These are phyloP conservation scores for Aspergillus hancockii DNA, from an alignment of 495 filamentous ascomycete genomes.

Conservation along the genomic window DNA sequence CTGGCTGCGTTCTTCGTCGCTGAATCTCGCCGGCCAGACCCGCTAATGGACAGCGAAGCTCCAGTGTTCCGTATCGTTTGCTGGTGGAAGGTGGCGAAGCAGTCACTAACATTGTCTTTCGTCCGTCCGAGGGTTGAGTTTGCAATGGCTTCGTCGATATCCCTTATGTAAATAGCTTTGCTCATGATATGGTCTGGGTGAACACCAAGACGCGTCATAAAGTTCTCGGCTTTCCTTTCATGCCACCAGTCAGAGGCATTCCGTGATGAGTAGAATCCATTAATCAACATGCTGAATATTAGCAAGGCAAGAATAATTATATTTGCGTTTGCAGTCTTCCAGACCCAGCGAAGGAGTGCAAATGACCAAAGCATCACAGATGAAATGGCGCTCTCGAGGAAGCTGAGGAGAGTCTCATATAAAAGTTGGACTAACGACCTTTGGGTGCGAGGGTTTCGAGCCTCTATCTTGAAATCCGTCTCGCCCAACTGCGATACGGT, in stretches of 20 bases:
- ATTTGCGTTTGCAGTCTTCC: constrained; percentile 72
- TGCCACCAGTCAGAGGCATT: constrained; percentile 77
- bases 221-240: constrained; percentile 75
- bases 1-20: constrained; percentile 60
- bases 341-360: constrained; percentile 60
- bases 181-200: constrained; percentile 77
- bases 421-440: constrained; percentile 69
- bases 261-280: constrained; percentile 69
- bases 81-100: constrained; percentile 48
- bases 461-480: constrained; percentile 36
- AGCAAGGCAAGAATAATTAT: constrained; percentile 71
- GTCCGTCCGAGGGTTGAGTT: constrained; percentile 41
- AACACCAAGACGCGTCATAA: constrained; percentile 80
- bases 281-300: constrained; percentile 63
- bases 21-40: constrained; percentile 36
- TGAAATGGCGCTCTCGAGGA: constrained; percentile 68
- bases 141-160: constrained; percentile 70
- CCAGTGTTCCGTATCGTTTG: constrained; percentile 35
- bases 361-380: constrained; percentile 74
- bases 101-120: constrained; percentile 39
- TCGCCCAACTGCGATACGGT: constrained; percentile 62
- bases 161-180: constrained; percentile 78
- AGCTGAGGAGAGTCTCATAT: constrained; percentile 64
- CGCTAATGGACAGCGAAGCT: constrained; percentile 32
- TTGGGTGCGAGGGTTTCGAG: constrained; percentile 62